A percentile compares a stretch with the other conserved stretches of the same genome.
Conservation (phyloP, 805 yeast species). For the Wickerhamiella azyma region DNA sequence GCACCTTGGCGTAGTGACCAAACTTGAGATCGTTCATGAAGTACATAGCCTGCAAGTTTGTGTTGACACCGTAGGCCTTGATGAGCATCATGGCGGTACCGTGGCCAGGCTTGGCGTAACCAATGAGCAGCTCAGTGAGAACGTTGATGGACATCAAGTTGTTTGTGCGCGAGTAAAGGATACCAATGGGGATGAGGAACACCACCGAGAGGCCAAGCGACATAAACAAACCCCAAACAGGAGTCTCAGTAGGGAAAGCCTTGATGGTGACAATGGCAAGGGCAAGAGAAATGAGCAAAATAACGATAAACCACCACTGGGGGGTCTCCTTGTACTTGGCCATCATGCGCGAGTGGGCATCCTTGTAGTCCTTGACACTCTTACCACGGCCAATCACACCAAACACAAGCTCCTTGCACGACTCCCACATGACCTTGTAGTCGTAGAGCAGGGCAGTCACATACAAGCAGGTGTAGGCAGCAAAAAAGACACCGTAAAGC, state of each 20-base stretch:
- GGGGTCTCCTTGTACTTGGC: constrained; percentile 24
- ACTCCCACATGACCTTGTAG: constrained; percentile 24
- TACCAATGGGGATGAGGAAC: constrained; percentile 49
- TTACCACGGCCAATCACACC: constrained; percentile 6
- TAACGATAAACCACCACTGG: constrained; percentile 28
- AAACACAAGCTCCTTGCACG: constrained; percentile 18
- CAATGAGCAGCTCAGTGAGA: constrained; percentile 48
- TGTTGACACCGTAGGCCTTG: constrained; percentile 38
- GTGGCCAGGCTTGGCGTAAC: constrained; percentile 51
- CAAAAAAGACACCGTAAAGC: constrained; percentile 37
- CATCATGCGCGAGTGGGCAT: constrained; percentile 41
- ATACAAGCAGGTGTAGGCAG: constrained; percentile 38
- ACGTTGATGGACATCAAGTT: constrained; percentile 44
- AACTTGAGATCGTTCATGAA: constrained; percentile 44
- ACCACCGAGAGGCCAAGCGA: constrained; percentile 37
- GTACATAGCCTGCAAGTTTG: constrained; percentile 39
- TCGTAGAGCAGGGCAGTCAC: constrained; percentile 35
- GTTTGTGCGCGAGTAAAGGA: constrained; percentile 49
- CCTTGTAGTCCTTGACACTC: constrained; percentile 21
- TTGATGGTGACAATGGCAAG: constrained; percentile 4
- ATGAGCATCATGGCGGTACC: constrained; percentile 48
- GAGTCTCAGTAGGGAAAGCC: constrained; percentile 7
- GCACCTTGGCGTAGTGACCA: constrained; percentile 29
- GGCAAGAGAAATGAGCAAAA: constrained; percentile 44
- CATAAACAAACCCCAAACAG: constrained; percentile 35